Base-by-base conservation (phyloP, 1,139 yeast genomes). In the Diutina sp. region DNA sequence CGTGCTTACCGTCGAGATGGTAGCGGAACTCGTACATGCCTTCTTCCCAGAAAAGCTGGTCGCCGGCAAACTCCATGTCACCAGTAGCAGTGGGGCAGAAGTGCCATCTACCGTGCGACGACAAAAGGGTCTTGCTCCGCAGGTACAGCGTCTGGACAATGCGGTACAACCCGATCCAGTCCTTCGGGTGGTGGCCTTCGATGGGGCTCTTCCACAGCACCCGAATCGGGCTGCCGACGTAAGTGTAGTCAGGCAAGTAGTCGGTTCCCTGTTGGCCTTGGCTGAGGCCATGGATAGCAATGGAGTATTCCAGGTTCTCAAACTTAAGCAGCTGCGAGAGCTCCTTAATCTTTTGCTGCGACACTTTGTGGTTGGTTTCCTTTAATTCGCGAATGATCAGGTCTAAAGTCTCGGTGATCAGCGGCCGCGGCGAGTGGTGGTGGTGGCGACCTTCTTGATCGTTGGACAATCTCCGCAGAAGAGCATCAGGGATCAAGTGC, bases 141-240 rank as follows among this genome's bases (percentile, higher is more conserved):
- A 87, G 81, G 52, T 75, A 74, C 8, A 84, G 78, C 25, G 89
- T 83, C 61, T 82, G 87, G 28, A 81, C 73, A 21, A 86, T 78
- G 58, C 80, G 81, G 69, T 88, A 89, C 55, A 88, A 70, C 0
- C 95, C 96, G 61, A 88, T 79, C 96, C 96, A 88, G 66, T 87
- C 95, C 55, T 74, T 76, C 1, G 64, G 51, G 4, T 74, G 68
- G 57, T 73, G 76, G 35, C 72, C 63, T 18, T 67, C 67, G 6
- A 67, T 67, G 9, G 89, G 89, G 0, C 85, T 73, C 44, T 70
- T 69, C 85, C 89, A 87, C 30, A 69, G 65, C 11, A 87, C 78
- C 25, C 67, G 67, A 41, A 89, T 77, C 4, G 88, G 82, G 21
- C 75, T 68, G 2, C 91, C 87, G 58, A 82, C 64, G 14, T 64